Evolutionary conservation across 495 filamentous ascomycete species (phyloP).

Genomic region (Aspergillus conjunctus): DNA sequence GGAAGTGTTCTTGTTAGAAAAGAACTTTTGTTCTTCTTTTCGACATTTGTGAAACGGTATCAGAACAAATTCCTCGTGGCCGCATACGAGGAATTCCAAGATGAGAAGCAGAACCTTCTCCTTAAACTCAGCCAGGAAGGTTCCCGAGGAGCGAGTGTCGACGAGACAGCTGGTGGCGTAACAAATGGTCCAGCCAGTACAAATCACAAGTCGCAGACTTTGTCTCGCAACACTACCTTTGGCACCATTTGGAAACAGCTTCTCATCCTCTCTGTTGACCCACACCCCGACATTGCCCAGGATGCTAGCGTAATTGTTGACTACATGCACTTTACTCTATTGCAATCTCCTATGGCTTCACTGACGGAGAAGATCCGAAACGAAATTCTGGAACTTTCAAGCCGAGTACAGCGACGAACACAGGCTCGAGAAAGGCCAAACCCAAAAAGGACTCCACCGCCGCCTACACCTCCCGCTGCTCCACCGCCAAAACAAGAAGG

Average conservation of each 20-base stretch:
- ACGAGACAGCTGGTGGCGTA: slow-evolving; percentile 17
- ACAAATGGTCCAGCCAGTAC: slow-evolving; percentile 15
- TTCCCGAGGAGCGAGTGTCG: slow-evolving; percentile 22
- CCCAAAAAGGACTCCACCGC: slow-evolving; percentile 43
- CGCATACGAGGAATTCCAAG: slow-evolving; percentile 85
- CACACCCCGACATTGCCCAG: slow-evolving; percentile 88
- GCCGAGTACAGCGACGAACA: slow-evolving; percentile 51
- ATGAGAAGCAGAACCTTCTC: slow-evolving; percentile 72
- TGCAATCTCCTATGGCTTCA: slow-evolving; percentile 73
- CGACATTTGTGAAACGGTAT: slow-evolving; percentile 85
- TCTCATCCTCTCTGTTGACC: slow-evolving; percentile 86
- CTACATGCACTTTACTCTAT: slow-evolving; percentile 72
- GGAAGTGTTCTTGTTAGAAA: slow-evolving; percentile 91
- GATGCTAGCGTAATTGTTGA: slow-evolving; percentile 81
- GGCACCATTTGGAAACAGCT: slow-evolving; percentile 93
- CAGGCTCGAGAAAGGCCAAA: slow-evolving; percentile 44
- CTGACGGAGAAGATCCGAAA: slow-evolving; percentile 73
- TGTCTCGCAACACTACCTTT: slow-evolving; percentile 87
- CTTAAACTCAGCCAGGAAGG: slow-evolving; percentile 43
- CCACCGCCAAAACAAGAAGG: slow-evolving; percentile 59
- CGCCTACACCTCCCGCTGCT: slow-evolving; percentile 54
- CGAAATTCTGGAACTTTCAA: slow-evolving; percentile 67
- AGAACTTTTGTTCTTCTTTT: slow-evolving; percentile 91
- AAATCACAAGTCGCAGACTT: slow-evolving; percentile 32
- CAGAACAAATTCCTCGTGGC: slow-evolving; percentile 90